These are phyloP conservation scores for Backusella australiensis DNA, from an alignment of 192 early-diverging fungal species.

Conservation along the genomic window DNA sequence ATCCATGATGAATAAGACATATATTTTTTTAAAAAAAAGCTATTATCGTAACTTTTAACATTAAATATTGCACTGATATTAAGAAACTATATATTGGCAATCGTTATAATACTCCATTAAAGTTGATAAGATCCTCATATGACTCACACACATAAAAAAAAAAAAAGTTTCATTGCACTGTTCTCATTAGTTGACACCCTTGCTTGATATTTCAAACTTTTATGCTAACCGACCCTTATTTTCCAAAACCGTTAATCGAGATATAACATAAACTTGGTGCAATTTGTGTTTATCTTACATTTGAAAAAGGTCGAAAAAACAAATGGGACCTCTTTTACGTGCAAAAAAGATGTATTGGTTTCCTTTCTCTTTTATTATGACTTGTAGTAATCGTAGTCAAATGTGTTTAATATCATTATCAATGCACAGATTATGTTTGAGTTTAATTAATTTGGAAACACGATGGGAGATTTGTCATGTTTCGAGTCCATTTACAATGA, in stretches of 20 bases:
- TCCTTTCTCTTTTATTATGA: neutral
- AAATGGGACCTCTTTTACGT: neutral
- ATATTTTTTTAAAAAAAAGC: too few species aligned
- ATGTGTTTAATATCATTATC: neutral
- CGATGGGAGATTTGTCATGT: neutral
- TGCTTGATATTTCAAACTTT: neutral
- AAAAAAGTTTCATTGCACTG: neutral
- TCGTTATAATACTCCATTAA: neutral
- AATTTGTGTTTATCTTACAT: neutral
- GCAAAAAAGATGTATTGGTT: neutral
- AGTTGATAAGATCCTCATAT: neutral
- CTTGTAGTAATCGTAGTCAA: neutral
- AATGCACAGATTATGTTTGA: neutral
- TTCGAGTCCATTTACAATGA: neutral
- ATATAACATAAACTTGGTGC: neutral
- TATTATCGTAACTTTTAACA: too few species aligned
- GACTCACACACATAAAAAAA: neutral
- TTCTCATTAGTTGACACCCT: neutral
- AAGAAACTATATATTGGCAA: neutral
- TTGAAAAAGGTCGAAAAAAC: neutral
- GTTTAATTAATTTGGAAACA: neutral
- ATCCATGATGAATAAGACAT: neutral
- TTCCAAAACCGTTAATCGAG: neutral
- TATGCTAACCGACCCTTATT: neutral
- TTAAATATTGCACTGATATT: too few species aligned